Percentiles rank a stretch among this genome's conserved stretches.
Evolutionary conservation across 2,329 filamentous ascomycete genomes (phyloP).

Genomic region (Immersiporthe knoxdaviesiana): DNA sequence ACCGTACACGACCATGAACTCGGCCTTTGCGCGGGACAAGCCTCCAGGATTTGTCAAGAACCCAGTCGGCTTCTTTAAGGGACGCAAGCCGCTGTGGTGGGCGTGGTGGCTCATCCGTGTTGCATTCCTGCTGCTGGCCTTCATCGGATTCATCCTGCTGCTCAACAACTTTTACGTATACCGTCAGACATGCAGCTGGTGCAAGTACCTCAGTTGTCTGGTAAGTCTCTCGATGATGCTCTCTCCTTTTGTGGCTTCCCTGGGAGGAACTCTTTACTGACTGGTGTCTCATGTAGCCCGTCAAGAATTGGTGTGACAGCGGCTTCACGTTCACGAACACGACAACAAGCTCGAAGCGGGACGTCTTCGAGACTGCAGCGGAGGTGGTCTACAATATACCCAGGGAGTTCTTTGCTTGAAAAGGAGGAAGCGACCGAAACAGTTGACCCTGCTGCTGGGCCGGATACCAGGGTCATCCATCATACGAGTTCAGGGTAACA

Average conservation of each 20-base stretch:
- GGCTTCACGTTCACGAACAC: conserved; percentile 34
- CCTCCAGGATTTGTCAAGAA: conserved; percentile 62
- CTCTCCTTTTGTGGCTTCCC: not conserved
- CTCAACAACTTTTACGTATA: conserved; percentile 90
- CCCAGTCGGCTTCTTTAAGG: conserved; percentile 83
- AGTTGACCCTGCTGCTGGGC: not conserved
- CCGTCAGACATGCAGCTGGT: conserved; percentile 81
- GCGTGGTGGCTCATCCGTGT: conserved; percentile 90
- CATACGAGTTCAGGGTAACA: not conserved
- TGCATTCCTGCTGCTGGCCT: conserved; percentile 75
- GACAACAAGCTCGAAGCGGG: conserved; percentile 33
- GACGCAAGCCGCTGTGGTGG: conserved; percentile 94
- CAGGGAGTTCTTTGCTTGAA: conserved; percentile 20
- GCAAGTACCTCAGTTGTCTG: conserved; percentile 91
- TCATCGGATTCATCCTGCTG: conserved; percentile 84
- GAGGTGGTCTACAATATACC: conserved; percentile 9
- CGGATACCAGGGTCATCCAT: not conserved
- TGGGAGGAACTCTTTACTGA: conserved; percentile 33
- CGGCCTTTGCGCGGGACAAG: conserved; percentile 49
- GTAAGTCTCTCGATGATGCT: conserved; percentile 58
- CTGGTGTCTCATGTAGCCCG: conserved; percentile 48
- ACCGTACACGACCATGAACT: conserved; percentile 71
- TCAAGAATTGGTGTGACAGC: conserved; percentile 70
- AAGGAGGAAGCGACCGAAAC: not conserved
- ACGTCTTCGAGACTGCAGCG: conserved; percentile 25